Percentiles rank a stretch among this genome's conserved stretches.
Conservation (phyloP, 2,329 filamentous ascomycete genomes). For the Chrysoporthe puriensis region DNA sequence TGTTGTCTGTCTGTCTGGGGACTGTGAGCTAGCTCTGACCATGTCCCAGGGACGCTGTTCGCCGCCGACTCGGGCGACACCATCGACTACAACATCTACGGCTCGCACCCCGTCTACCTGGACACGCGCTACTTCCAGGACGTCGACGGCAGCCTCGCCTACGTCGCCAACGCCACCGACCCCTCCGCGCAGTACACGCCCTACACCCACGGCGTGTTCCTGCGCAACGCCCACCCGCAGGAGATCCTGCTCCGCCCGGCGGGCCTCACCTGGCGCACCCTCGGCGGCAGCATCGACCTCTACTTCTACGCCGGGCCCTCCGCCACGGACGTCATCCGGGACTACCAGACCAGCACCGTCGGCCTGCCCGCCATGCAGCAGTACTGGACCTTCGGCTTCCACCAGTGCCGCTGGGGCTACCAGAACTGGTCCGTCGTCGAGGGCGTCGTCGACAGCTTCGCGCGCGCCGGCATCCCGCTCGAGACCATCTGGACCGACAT, state of each 20-base stretch:
- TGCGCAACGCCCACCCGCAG: slow-evolving; percentile 76
- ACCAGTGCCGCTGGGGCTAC: slow-evolving; percentile 86
- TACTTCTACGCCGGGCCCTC: slow-evolving; percentile 79
- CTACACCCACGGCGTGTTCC: slow-evolving; percentile 76
- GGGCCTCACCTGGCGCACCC: slow-evolving; percentile 71
- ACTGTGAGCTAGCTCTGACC: slow-evolving; percentile 9
- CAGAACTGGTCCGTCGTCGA: slow-evolving; percentile 70
- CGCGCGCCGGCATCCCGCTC: slow-evolving; percentile 65
- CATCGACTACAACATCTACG: slow-evolving; percentile 72
- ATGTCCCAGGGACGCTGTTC: slow-evolving; percentile 49
- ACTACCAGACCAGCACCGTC: slow-evolving; percentile 69
- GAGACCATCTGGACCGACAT: slow-evolving; percentile 78
- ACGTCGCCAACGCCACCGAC: slow-evolving; percentile 59
- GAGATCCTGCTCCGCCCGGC: slow-evolving; percentile 68
- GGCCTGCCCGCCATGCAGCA: slow-evolving; percentile 78
- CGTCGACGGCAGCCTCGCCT: slow-evolving; percentile 51
- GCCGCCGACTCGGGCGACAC: slow-evolving; percentile 70
- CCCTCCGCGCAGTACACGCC: slow-evolving; percentile 61
- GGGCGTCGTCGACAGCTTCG: slow-evolving; percentile 70
- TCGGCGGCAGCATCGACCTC: slow-evolving; percentile 78
- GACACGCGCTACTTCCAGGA: slow-evolving; percentile 76
- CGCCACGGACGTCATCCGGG: slow-evolving; percentile 68
- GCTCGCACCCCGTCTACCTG: slow-evolving; percentile 76
- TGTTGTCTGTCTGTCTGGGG: neutral
- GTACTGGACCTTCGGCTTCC: slow-evolving; percentile 81